Percentiles rank a stretch among this genome's conserved stretches.
phyloP scores from a whole-genome alignment of 768 basidiomycete species.

The Dendrothele bispora region DNA sequence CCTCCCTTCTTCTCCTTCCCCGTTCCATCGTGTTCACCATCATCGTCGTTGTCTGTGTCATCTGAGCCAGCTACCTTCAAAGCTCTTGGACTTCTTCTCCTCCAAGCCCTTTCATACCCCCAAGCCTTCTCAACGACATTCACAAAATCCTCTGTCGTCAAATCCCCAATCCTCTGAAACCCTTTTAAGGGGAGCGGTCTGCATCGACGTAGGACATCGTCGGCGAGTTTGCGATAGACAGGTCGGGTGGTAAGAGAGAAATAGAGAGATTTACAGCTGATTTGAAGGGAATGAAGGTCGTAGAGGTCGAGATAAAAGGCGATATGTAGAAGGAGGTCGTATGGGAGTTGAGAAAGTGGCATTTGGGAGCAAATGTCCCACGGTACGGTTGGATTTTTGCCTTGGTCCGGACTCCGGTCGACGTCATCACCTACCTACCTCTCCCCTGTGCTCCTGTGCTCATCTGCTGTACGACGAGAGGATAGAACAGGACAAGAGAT shows the following conservation, averaged over 20 bases:
- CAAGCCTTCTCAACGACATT: slow-evolving; percentile 63
- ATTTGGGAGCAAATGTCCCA: too few species aligned
- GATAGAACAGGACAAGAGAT: too few species aligned
- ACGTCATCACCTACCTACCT: too few species aligned
- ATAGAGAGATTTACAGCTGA: slow-evolving; percentile 60
- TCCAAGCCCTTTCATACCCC: slow-evolving; percentile 63
- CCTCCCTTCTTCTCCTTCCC: background rate
- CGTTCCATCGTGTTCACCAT: background rate
- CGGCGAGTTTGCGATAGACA: slow-evolving; percentile 66
- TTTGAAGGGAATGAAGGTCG: slow-evolving; percentile 61
- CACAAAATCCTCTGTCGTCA: slow-evolving; percentile 61
- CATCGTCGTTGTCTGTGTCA: background rate
- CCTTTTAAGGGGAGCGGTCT: slow-evolving; percentile 69
- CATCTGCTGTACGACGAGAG: too few species aligned
- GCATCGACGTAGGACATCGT: slow-evolving; percentile 61
- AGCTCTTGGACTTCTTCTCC: slow-evolving; percentile 55
- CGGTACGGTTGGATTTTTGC: too few species aligned
- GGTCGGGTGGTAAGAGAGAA: slow-evolving; percentile 64
- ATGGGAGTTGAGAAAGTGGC: slow-evolving; percentile 50
- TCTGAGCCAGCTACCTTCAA: slow-evolving; percentile 16
- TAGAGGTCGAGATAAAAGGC: slow-evolving; percentile 58
- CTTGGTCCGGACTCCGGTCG: too few species aligned
- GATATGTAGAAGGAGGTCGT: slow-evolving; percentile 71
- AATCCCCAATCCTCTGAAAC: slow-evolving; percentile 67
- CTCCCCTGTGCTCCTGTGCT: too few species aligned